Base-by-base conservation (phyloP, 805 yeast species). In the Ogataea corticis region DNA sequence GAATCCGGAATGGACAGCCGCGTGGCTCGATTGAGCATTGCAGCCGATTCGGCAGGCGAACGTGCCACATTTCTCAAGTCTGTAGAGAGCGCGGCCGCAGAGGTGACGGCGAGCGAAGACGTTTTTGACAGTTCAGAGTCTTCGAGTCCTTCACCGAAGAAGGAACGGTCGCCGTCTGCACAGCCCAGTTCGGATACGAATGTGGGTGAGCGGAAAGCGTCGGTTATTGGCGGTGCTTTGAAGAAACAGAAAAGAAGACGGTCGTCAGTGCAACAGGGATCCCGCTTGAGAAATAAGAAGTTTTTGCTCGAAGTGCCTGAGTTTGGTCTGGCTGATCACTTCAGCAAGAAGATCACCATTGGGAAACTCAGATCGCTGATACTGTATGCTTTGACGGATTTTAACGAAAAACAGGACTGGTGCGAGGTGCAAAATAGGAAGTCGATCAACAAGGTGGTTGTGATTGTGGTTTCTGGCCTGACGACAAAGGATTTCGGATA, bases 401-500 rank as follows among this genome's bases (percentile, higher is more conserved):
- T 66, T 5, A 62, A 70, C 37, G 63, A 63, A 31, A 61, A 69
- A 1, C 83, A 84, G 1, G 61, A 62, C 11, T 80, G 82, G 80
- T 52, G 77, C n/a, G 63, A 67, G 14, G 54, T 85, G 5, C 65
- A 57, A 2, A 82, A 84, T 51, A 66, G 77, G 38, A 55, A 60
- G 16, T 62, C 70, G 3, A 67, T 87, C 2, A 60, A 71, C n/a
- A 79, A 77, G 46, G 74, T 83, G 2, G 80, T 85, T 0, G 66
- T 80, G 18, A 62, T 87, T 3, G 67, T 82, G 41, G 76, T 80
- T 3, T 88, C 94, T 0, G 96, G 96, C 0, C 61, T 90, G 11
- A 67, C 72, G 12, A 61, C 69, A 2, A 55, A 62, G 3, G 75
- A 76, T 48, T 77, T 81, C 53, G 75, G 76, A 0, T 46, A 52